These are phyloP conservation scores for Triglochin maritima DNA, from an alignment of 106 monocot genomes.

Conservation along the genomic window DNA sequence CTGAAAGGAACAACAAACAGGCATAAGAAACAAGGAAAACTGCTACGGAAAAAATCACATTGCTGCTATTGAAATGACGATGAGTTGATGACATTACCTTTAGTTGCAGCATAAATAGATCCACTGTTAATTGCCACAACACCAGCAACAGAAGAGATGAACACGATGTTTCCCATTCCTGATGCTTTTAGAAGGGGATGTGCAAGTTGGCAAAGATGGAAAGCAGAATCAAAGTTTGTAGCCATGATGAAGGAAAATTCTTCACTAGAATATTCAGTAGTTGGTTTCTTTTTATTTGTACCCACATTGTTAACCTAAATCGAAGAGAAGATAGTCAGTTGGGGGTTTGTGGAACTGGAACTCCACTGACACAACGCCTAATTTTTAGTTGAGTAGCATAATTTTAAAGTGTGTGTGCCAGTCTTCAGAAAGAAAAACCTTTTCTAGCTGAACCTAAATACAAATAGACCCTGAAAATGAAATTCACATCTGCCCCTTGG, in stretches of 20 bases:
- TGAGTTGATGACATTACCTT: constrained; percentile 17
- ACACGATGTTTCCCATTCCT: constrained; percentile 40
- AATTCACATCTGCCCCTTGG: neutral
- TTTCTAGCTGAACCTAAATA: neutral
- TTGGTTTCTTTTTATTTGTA: constrained; percentile 41
- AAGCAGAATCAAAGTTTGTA: constrained; percentile 66
- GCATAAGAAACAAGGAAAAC: neutral
- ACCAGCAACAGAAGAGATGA: constrained; percentile 47
- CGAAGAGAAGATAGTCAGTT: neutral
- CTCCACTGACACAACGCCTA: no score
- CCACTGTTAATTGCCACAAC: constrained; percentile 31
- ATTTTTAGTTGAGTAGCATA: no score
- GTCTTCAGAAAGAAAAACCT: no score
- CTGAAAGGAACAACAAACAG: constrained; percentile 8
- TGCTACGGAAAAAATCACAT: no score
- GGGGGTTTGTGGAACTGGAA: no score
- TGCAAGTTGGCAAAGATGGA: constrained; percentile 47
- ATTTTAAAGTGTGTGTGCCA: no score
- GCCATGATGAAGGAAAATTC: constrained; percentile 44
- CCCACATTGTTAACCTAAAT: constrained; percentile 54
- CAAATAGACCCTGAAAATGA: neutral
- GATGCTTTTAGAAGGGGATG: constrained; percentile 67
- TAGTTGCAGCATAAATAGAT: constrained; percentile 37
- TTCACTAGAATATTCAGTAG: constrained; percentile 26
- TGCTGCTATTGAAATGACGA: no score